These are phyloP conservation scores for Neocucurbitaria cava DNA, from an alignment of 2,329 filamentous ascomycete genomes.

Conservation along the genomic window DNA sequence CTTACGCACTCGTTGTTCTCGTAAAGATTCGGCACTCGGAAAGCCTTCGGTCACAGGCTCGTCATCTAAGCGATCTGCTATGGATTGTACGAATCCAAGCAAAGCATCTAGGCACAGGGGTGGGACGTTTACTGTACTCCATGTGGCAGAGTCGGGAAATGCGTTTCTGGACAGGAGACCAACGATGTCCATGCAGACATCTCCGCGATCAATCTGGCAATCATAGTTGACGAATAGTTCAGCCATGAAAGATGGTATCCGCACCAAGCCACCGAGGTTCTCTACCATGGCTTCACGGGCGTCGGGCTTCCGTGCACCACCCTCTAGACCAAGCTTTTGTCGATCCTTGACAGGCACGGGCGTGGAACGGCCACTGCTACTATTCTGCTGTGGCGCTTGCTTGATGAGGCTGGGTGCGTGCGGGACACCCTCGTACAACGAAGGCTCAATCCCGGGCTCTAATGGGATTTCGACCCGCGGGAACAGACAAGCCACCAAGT, in stretches of 20 bases:
- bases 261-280: conserved; percentile 86
- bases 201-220: conserved; percentile 88
- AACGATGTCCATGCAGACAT: conserved; percentile 95
- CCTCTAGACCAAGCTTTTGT: conserved; percentile 90
- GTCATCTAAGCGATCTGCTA: conserved; percentile 84
- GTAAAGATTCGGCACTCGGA: conserved; percentile 69
- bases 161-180: conserved; percentile 92
- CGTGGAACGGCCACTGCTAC: conserved; percentile 79
- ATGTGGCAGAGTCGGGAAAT: conserved; percentile 94
- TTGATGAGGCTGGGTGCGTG: conserved; percentile 89
- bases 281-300: conserved; percentile 98
- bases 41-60: conserved; percentile 68
- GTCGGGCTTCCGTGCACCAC: conserved; percentile 89
- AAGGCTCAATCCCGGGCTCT: conserved; percentile 88
- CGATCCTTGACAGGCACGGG: conserved; percentile 92
- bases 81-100: conserved; percentile 87
- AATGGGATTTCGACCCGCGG: conserved; percentile 92
- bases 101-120: conserved; percentile 92
- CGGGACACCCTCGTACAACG: conserved; percentile 90
- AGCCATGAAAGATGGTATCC: conserved; percentile 93
- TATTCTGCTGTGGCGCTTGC: conserved; percentile 70
- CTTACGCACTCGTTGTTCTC: conserved; percentile 78
- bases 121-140: conserved; percentile 98
- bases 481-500: conserved; percentile 91
- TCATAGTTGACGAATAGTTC: conserved; percentile 99